These are phyloP conservation scores for Crucihimalaya himalaica DNA, from an alignment of 345 rosid species.

Conservation along the genomic window DNA sequence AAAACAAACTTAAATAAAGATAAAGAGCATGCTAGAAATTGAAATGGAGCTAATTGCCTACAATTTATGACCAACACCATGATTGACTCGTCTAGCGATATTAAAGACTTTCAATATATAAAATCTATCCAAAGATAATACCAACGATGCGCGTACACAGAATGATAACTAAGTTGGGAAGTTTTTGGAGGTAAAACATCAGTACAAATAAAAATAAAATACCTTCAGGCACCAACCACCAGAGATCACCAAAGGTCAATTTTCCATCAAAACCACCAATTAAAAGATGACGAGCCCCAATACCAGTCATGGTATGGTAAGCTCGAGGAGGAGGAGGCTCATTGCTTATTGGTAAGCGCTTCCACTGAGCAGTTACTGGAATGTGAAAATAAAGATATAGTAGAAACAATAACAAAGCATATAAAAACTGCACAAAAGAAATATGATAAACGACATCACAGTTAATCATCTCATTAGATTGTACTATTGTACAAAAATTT, in stretches of 20 bases:
- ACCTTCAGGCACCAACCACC: slow-evolving; percentile 99
- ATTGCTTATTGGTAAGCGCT: slow-evolving; percentile 64
- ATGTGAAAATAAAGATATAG: slow-evolving; percentile 16
- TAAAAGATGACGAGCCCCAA: slow-evolving; percentile 79
- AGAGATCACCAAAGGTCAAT: slow-evolving; percentile 80
- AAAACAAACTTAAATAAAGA: slow-evolving; percentile 8
- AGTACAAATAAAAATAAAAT: slow-evolving; percentile 22
- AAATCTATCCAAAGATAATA: slow-evolving; percentile 7
- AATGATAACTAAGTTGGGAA: neutral
- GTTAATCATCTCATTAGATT: slow-evolving; percentile 24
- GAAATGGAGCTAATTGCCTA: slow-evolving; percentile 8
- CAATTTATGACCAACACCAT: neutral
- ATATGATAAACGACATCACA: slow-evolving; percentile 3
- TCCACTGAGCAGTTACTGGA: slow-evolving; percentile 94
- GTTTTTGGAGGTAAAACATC: slow-evolving; percentile 9
- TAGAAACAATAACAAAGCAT: neutral
- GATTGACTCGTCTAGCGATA: neutral
- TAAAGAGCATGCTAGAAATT: neutral
- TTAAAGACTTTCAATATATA: neutral
- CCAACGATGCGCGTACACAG: neutral
- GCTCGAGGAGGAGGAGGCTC: slow-evolving; percentile 94
- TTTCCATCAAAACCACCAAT: slow-evolving; percentile 98
- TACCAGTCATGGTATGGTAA: slow-evolving; percentile 76
- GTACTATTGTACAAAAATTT: neutral
- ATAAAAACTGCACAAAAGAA: neutral